A percentile compares a stretch with the other conserved stretches of the same genome.
Evolutionary conservation across 208 protist species (phyloP).

Genomic region (Leishmania tarentolae): DNA sequence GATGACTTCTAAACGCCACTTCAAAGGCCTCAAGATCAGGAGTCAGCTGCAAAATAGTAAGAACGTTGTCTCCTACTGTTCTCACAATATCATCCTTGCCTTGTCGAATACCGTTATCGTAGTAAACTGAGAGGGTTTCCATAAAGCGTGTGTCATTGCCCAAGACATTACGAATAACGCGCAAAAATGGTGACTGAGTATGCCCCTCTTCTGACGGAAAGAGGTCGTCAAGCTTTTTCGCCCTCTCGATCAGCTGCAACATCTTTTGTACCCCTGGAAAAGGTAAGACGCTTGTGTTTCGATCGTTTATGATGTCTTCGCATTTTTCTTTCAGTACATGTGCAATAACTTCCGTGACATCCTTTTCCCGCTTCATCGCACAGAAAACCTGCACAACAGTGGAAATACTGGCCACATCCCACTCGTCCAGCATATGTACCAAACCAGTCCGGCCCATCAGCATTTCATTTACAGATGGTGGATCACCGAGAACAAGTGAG

Average conservation of each 20-base stretch:
- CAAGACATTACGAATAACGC: constrained; percentile 36
- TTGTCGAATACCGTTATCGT: constrained; percentile 50
- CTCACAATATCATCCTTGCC: constrained; percentile 22
- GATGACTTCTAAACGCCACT: constrained; percentile 45
- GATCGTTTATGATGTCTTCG: constrained; percentile 12
- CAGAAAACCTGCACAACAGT: constrained; percentile 24
- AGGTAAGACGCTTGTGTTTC: constrained; percentile 12
- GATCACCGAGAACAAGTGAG: constrained; percentile 17
- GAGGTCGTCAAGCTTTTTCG: constrained; percentile 23
- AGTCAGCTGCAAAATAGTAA: constrained; percentile 59
- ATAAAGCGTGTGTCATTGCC: constrained; percentile 49
- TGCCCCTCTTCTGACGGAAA: constrained; percentile 20
- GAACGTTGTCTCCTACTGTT: constrained; percentile 32
- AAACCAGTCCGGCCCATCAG: constrained; percentile 27
- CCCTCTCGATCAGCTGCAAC: constrained; percentile 27
- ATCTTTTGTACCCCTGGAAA: constrained; percentile 25
- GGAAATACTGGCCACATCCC: constrained; percentile 30
- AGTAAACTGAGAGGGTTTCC: constrained; percentile 60
- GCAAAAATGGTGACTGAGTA: constrained; percentile 21
- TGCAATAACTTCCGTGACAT: constrained; percentile 27
- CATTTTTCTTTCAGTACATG: constrained; percentile 21
- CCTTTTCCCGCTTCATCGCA: constrained; percentile 28
- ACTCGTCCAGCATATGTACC: constrained; percentile 12
- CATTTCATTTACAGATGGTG: constrained; percentile 18
- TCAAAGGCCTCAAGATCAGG: constrained; percentile 74